A percentile compares a stretch with the other conserved stretches of the same genome.
phyloP scores from a whole-genome alignment of 257 asterid species.

The Pogostemon cablin region DNA sequence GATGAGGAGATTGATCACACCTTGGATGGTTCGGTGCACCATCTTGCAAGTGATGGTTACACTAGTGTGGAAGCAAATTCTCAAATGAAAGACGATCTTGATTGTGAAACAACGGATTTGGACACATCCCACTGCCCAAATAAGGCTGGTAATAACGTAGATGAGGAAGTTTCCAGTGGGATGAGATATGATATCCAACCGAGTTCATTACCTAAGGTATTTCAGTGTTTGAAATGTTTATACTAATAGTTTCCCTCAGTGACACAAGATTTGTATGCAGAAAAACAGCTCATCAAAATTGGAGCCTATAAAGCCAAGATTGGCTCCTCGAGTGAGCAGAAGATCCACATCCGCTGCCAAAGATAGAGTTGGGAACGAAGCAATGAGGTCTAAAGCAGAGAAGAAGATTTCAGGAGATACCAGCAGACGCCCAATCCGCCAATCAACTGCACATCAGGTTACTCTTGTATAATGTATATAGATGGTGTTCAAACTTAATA shows the following conservation, averaged over 20 bases:
- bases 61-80: not conserved
- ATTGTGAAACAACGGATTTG: not conserved
- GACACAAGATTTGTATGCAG: conserved; percentile 34
- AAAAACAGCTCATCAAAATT: conserved; percentile 33
- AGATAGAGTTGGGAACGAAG: conserved; percentile 32
- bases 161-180: conserved; percentile 29
- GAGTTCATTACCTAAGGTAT: conserved; percentile 41
- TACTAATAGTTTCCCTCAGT: not conserved
- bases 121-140: no score
- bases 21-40: conserved; percentile 26
- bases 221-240: not conserved
- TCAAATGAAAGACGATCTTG: not conserved
- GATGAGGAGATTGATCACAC: conserved; percentile 31
- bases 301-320: conserved; percentile 31
- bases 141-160: conserved; percentile 5
- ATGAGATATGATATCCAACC: not conserved
- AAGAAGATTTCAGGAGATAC: conserved; percentile 30
- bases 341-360: conserved; percentile 22
- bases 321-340: conserved; percentile 37
- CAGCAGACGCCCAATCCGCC: conserved; percentile 24
- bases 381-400: conserved; percentile 35
- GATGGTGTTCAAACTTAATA: no score
- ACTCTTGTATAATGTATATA: not conserved
- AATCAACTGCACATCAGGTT: conserved; percentile 43
- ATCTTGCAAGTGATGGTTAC: not conserved